Percentiles rank a stretch among this genome's conserved stretches.
Conservation (phyloP, 306 rosid genomes). For the Neltuma alba region DNA sequence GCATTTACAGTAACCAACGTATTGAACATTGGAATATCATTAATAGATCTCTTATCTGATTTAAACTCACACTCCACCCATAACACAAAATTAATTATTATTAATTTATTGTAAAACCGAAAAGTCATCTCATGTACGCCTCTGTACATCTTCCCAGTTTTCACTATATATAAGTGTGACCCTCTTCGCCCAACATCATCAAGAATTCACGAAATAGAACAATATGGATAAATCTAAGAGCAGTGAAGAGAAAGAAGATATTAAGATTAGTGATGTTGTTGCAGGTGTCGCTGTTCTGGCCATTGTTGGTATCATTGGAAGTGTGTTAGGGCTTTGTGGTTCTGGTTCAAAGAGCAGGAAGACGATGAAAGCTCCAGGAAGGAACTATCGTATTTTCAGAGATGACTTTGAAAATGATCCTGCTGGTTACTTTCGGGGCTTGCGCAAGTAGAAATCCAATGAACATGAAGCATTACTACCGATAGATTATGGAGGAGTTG, state of each 20-base stretch:
- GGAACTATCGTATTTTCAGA: constrained; percentile 5
- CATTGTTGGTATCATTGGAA: neutral
- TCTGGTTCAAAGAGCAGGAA: constrained; percentile 14
- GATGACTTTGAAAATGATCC: constrained; percentile 38
- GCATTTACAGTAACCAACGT: neutral
- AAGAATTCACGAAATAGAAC: neutral
- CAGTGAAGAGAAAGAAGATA: neutral
- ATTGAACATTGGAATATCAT: neutral
- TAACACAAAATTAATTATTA: neutral
- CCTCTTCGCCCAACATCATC: neutral
- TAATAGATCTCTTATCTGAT: neutral
- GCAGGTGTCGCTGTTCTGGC: neutral
- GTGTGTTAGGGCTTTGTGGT: neutral
- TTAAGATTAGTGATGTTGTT: neutral
- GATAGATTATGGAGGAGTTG: no score
- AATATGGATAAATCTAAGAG: neutral
- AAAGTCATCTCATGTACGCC: neutral
- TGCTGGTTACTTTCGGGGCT: constrained; percentile 20
- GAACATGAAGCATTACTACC: no score
- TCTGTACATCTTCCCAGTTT: neutral
- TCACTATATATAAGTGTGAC: neutral
- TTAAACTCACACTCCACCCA: no score
- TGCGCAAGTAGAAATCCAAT: constrained; percentile 8
- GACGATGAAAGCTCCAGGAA: constrained; percentile 41
- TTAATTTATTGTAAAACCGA: neutral